These are phyloP conservation scores for Phytophthora pluvialis DNA, from an alignment of 352 stramenopile species.

Conservation along the genomic window DNA sequence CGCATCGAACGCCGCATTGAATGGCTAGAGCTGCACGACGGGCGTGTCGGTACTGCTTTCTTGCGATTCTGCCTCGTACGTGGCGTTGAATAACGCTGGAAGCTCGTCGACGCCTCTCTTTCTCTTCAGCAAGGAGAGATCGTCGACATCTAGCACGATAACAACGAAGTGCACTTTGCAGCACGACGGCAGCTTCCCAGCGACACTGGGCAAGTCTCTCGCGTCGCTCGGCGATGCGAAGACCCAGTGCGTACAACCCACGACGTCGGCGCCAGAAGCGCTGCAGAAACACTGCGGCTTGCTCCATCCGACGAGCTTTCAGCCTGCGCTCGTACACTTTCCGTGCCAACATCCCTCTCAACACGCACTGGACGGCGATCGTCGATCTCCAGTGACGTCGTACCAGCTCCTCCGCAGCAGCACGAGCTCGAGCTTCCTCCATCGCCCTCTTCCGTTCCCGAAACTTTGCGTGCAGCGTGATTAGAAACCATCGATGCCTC, in stretches of 20 bases:
- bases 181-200: constrained; percentile 33
- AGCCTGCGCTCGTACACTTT: constrained; percentile 28
- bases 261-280: constrained; percentile 54
- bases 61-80: constrained; percentile 28
- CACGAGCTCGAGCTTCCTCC: constrained; percentile 34
- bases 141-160: constrained; percentile 23
- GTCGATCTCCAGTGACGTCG: constrained; percentile 30
- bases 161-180: constrained; percentile 53
- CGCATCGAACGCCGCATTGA: constrained; percentile 51
- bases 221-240: constrained; percentile 58
- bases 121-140: constrained; percentile 18
- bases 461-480: constrained; percentile 36
- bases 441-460: constrained; percentile 31
- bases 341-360: constrained; percentile 43
- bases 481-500: constrained; percentile 20
- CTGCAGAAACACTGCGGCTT: constrained; percentile 51
- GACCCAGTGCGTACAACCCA: constrained; percentile 46
- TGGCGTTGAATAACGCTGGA: constrained; percentile 51
- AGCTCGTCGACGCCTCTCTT: constrained; percentile 29
- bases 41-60: constrained; percentile 22
- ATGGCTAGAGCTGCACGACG: constrained; percentile 44
- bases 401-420: constrained; percentile 31
- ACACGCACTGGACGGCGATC: constrained; percentile 47
- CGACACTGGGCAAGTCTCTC: constrained; percentile 40
- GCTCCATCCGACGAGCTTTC: constrained; percentile 25